phyloP scores from a whole-genome alignment of 1,284 basidiomycete species.

The Microbotryomycetes sp. region DNA sequence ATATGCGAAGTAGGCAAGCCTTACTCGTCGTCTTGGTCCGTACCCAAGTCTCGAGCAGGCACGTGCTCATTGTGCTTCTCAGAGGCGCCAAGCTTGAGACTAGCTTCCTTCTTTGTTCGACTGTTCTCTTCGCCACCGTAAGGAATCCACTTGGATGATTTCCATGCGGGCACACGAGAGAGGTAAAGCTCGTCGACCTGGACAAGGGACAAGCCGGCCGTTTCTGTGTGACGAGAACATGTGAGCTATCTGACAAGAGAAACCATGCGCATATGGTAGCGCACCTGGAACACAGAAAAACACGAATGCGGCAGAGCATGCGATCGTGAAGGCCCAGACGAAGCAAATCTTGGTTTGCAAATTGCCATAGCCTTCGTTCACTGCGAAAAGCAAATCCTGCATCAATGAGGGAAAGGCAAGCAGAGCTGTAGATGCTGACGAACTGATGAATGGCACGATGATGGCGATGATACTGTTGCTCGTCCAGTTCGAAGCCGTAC shows the following conservation, averaged over 20 bases:
- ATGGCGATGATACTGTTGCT: constrained; percentile 38
- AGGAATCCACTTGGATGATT: constrained; percentile 28
- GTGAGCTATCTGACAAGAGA: constrained; percentile 35
- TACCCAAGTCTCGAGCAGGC: constrained; percentile 8
- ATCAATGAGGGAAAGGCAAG: not conserved
- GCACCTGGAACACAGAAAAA: constrained; percentile 45
- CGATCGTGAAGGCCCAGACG: constrained; percentile 43
- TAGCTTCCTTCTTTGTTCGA: constrained; percentile 11
- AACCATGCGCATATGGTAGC: too few species aligned
- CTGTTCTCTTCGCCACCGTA: constrained; percentile 15
- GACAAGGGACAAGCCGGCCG: constrained; percentile 8
- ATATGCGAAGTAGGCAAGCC: not conserved
- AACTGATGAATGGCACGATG: constrained; percentile 38
- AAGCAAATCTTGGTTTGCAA: constrained; percentile 42
- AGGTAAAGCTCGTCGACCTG: constrained; percentile 43
- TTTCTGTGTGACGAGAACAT: not conserved
- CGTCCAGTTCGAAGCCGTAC: constrained; percentile 44
- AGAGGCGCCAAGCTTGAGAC: constrained; percentile 22
- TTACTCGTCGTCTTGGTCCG: constrained; percentile 9
- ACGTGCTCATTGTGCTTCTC: constrained; percentile 18
- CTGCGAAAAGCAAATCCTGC: constrained; percentile 12
- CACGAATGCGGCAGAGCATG: constrained; percentile 35
- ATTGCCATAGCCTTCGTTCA: constrained; percentile 37
- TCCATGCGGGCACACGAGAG: constrained; percentile 39
- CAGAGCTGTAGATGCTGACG: not conserved